Evolutionary conservation across 2,329 filamentous ascomycete species (phyloP), one percentile per base, ranked within the genome.

Genomic region (Fusarium virguliforme): DNA sequence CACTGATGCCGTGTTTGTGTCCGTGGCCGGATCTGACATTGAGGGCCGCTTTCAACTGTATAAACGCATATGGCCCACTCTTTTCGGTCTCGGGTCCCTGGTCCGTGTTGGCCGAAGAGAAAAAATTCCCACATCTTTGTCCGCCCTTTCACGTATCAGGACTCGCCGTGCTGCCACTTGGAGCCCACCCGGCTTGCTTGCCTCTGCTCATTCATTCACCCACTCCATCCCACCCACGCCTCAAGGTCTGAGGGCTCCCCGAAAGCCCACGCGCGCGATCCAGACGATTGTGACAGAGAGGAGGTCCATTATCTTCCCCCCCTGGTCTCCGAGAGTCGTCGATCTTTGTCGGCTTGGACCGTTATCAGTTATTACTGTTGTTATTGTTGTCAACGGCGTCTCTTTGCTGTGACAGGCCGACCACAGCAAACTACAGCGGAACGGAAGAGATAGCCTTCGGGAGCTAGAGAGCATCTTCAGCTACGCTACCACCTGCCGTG

Each of bases 311-410:
- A 51, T 56, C 50, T 48, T 62, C 37, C 62, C 68, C 69, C 55
- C 68, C 69, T 37, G 43, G 69, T 69, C 62, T 71, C 68, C 67
- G 67, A 72, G 68, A 71, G 62, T 53, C 41, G 68, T 71, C 68
- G 68, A 71, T 71, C 68, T 61, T 22, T 65, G 59, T 57, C 53
- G 56, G 60, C 55, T 58, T 41, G 40, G 41, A 46, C 34, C 35
- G 28, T 62, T 40, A 18, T 18, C 18, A 18, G 18, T 18, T 18
- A 18, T 18, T 18, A 18, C 18, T 18, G 22, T 53, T 53, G 55
- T 50, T 40, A 53, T 54, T 62, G 32, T 43, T 46, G 24, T 50
- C 50, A 34, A 28, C 43, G 60, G 50, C 30, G 34, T 59, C 30
- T 68, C 35, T 58, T 28, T 62, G 18, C 32, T 62, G 40, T 50